phyloP scores from a whole-genome alignment of 2,329 filamentous ascomycete genomes.

The Clonostachys rosea region DNA sequence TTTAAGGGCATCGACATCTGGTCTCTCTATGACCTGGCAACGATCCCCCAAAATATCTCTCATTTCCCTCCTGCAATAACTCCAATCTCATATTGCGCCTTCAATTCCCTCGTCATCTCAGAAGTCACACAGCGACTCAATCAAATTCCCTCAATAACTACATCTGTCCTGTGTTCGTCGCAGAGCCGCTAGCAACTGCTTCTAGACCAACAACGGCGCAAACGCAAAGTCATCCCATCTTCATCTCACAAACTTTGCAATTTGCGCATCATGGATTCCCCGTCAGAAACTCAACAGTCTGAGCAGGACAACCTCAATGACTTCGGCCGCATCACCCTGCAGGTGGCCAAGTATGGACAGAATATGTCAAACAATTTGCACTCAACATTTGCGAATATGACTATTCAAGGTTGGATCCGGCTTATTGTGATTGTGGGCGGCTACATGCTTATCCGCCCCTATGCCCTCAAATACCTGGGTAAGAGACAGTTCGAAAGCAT shows the following conservation, averaged over 20 bases:
- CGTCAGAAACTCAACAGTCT: conserved; percentile 2
- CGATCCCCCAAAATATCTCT: no score
- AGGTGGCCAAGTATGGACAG: conserved; percentile 25
- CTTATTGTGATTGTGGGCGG: conserved; percentile 67
- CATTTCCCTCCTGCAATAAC: no score
- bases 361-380: conserved; percentile 42
- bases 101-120: no score
- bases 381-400: conserved; percentile 44
- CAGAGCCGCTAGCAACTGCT: no score
- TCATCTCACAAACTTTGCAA: neutral
- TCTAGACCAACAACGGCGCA: no score
- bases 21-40: no score
- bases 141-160: no score
- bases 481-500: conserved; percentile 50
- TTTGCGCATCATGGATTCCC: neutral
- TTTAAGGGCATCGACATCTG: no score
- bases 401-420: conserved; percentile 56
- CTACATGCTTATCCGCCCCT: conserved; percentile 71
- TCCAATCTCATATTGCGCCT: no score
- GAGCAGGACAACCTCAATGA: conserved; percentile 20
- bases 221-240: no score
- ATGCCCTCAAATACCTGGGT: conserved; percentile 63
- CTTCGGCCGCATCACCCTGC: conserved; percentile 22
- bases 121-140: no score
- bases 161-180: no score